These are phyloP conservation scores for Cicer chorassanicum DNA, from an alignment of 306 rosid genomes.

Conservation along the genomic window DNA sequence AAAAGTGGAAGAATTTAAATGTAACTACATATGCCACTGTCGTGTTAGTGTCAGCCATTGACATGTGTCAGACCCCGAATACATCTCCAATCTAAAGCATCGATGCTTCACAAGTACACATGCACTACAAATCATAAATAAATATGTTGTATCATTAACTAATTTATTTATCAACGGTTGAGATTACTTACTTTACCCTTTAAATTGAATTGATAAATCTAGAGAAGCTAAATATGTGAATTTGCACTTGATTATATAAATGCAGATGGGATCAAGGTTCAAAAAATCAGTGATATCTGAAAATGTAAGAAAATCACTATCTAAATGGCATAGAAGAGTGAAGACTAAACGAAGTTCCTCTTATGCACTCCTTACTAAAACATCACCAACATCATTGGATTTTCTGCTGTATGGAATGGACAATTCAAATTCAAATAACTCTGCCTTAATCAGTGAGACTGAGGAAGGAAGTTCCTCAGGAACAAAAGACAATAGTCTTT, in stretches of 20 bases:
- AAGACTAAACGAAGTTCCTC: conserved; percentile 55
- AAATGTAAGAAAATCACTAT: conserved; percentile 69
- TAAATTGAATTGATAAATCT: too few species aligned
- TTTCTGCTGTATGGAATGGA: conserved; percentile 40
- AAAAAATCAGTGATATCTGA: conserved; percentile 72
- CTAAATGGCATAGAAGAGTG: conserved; percentile 79
- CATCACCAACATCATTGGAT: conserved; percentile 49
- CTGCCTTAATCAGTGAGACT: conserved; percentile 32
- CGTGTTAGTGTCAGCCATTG: too few species aligned
- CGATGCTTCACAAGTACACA: too few species aligned
- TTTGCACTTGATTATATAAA: conserved; percentile 16
- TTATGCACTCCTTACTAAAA: conserved; percentile 40
- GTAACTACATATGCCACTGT: too few species aligned
- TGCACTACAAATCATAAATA: too few species aligned
- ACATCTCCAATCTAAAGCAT: too few species aligned
- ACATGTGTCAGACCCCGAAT: too few species aligned
- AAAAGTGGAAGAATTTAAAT: too few species aligned
- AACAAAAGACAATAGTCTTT: conserved; percentile 33
- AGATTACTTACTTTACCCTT: not conserved
- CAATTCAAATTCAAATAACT: conserved; percentile 3
- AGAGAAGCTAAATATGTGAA: not conserved
- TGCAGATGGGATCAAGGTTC: conserved; percentile 88
- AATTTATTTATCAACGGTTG: not conserved
- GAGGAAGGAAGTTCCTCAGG: conserved; percentile 61
- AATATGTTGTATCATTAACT: not conserved